A percentile compares a stretch with the other conserved stretches of the same genome.
Conservation (phyloP, 345 rosid species). For the Angophora floribunda region DNA sequence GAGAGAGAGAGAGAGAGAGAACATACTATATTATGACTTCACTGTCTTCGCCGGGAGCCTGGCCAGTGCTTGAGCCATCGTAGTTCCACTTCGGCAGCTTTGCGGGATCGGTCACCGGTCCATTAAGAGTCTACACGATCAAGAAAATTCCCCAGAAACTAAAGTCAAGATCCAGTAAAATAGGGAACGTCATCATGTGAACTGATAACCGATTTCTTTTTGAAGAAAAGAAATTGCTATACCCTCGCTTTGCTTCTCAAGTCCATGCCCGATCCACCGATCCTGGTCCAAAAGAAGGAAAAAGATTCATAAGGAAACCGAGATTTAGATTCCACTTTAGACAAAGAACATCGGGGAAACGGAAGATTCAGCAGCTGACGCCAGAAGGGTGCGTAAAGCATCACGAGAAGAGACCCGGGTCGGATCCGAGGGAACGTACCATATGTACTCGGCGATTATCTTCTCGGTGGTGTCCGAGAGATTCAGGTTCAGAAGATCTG, state of each 20-base stretch:
- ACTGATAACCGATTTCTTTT: not conserved
- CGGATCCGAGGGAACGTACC: slow-evolving; percentile 3
- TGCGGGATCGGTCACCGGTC: slow-evolving; percentile 11
- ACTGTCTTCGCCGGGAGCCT: slow-evolving; percentile 24
- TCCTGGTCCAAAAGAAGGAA: slow-evolving; percentile 4
- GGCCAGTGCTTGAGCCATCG: slow-evolving; percentile 25
- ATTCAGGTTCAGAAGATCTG: slow-evolving; percentile 24
- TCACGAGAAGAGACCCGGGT: not conserved
- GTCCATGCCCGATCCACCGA: slow-evolving; percentile 40
- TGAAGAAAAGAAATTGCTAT: not conserved
- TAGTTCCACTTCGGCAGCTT: slow-evolving; percentile 24
- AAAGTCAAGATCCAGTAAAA: not conserved
- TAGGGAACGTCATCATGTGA: not conserved
- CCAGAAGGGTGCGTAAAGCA: not conserved
- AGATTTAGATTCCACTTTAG: not conserved
- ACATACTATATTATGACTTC: slow-evolving; percentile 21
- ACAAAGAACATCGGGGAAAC: not conserved
- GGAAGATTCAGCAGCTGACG: not conserved
- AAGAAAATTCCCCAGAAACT: not conserved
- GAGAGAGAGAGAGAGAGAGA: not conserved
- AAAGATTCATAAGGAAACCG: not conserved
- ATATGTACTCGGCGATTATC: slow-evolving; percentile 27
- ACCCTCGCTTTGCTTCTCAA: slow-evolving; percentile 36
- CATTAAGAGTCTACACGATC: slow-evolving; percentile 12
- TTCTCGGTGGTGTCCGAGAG: slow-evolving; percentile 21